Evolutionary conservation across 2,329 filamentous ascomycete species (phyloP), one percentile per base, ranked within the genome.

Genomic region (Botrytis pseudocinerea): DNA sequence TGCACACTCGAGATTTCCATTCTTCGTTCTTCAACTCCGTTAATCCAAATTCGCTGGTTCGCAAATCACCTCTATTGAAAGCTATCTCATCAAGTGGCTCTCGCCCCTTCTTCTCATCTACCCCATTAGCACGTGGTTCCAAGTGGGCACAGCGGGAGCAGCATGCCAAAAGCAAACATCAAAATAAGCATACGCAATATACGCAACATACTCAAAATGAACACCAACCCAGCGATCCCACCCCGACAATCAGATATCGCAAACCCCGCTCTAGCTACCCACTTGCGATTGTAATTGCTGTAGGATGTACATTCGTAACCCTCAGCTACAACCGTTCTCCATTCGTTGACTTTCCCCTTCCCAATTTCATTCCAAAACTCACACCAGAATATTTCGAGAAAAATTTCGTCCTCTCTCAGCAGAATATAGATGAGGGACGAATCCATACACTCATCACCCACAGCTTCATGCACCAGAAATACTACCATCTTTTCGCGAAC

Each of bases 251-350:
- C 10, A 57, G n/a, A 42, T 6, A 28, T 2, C 65, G 18, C 25
- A 22, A 6, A 22, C 63, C 63, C 44, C 38, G 65, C 4, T 69
- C 65, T 32, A 69, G 65, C 65, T 69, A 69, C 65, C 65, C 65
- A 22, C 48, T 69, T n/a, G 65, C 65, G 4, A 51, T 69, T n/a
- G 18, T 44, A 10, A 57, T 69, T n/a, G 65, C 48, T 16, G 48
- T 44, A 32, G 65, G 65, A 10, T 69, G 65, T 44, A 69, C 65
- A 44, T 69, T 57, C n/a, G 28, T 69, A 28, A 69, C 65, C 18
- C 38, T 69, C 51, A 69, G 65, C 38, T 69, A 57, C n/a, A 69
- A 69, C n/a, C 65, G 65, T 44, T 69, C 65, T n/a, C 65, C 46
- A 28, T 68, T 54, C 46, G 25, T 40, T 7, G 48, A 59, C 4